Base-by-base conservation (phyloP, 768 basidiomycete genomes). In the Boletus edulis region DNA sequence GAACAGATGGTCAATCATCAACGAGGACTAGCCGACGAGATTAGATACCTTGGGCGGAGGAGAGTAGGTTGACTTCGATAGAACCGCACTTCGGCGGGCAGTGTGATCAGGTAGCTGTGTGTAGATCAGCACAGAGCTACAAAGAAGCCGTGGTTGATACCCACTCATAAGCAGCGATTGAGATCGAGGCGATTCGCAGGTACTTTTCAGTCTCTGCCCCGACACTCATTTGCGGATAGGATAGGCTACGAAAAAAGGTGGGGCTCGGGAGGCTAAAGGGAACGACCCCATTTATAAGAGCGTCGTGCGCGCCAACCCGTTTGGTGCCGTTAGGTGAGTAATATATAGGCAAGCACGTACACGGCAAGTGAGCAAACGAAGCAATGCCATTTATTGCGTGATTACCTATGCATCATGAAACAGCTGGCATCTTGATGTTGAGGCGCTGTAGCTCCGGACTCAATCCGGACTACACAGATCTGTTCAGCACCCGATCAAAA, bases 101-200 rank as follows among this genome's bases (percentile, higher is more conserved):
- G 32, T 17, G 71, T 72, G 59, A 73, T 57, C 18, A 73, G 17
- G 50, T 72, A 72, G 44, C 71, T 72, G 54, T 9, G 44, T 1
- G 20, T 11, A 4, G 14, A 45, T 67, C 34, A 59, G n/a, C 17
- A 6, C 9, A 45, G 31, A 2, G 27, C 15, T 3, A 18, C 14
- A 22, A 17, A 18, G 27, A 14, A 3, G 7, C 1, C 10, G 5
- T 9, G 29, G 39, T 9, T 11, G 15, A 22, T 18, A 66, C 75
- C 45, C 14, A 75, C 75, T 76, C 75, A 51, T 75, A 76, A 32
- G 62, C 61, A 15, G 72, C 73, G 46, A 76, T 69, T 9, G 75
- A 69, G 50, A 76, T 52, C 15, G 75, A 70, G 39, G 66, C 60
- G 48, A 74, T 59, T 34, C 75, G 70, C 49, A 75, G 54, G 55